Evolutionary conservation across 2,329 filamentous ascomycete genomes (phyloP).

Genomic region (Claviceps fusiformis): DNA sequence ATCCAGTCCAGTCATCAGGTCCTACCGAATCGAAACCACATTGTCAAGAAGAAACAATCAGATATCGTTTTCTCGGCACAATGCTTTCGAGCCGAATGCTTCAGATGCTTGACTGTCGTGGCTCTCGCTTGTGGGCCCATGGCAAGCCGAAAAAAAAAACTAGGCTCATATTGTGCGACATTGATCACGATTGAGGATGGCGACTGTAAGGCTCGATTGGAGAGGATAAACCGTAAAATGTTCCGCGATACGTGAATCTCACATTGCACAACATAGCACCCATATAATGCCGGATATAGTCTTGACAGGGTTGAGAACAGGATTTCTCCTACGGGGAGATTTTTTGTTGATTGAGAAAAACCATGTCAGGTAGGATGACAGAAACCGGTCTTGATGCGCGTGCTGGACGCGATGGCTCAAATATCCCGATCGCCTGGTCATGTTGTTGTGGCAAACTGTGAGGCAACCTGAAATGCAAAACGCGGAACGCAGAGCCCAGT

Average conservation of each 20-base stretch:
- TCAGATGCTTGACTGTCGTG: not conserved
- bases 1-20: not conserved
- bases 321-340: not conserved
- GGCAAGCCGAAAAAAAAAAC: not conserved
- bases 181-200: not conserved
- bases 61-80: not conserved
- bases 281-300: not conserved
- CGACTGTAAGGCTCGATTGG: not conserved
- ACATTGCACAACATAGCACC: not conserved
- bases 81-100: not conserved
- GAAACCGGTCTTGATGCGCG: not conserved
- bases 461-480: not conserved
- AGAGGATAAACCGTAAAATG: not conserved
- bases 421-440: not conserved
- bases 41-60: not conserved
- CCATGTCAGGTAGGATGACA: too few species aligned
- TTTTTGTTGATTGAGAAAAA: not conserved
- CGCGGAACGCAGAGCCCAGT: not conserved
- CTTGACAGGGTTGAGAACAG: not conserved
- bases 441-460: not conserved
- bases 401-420: not conserved
- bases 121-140: constrained; percentile 1
- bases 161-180: not conserved
- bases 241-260: not conserved
- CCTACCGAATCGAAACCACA: not conserved